phyloP scores from a whole-genome alignment of 2,329 filamentous ascomycete genomes.

The Akanthomyces uredinophilus region DNA sequence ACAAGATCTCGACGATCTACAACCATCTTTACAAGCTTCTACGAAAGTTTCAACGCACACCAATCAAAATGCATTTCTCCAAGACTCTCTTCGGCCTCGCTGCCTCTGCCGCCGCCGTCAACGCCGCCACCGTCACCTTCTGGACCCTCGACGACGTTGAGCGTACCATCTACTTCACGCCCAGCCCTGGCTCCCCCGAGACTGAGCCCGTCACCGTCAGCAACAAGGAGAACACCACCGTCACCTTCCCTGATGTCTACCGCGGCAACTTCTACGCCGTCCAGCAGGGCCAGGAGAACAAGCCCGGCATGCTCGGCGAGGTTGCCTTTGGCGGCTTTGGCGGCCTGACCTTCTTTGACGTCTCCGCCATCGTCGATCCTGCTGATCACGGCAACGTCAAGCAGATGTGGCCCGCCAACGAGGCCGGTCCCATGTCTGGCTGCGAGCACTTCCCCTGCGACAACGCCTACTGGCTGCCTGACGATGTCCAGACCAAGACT shows the following conservation, averaged over 20 bases:
- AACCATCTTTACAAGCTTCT: slow-evolving; percentile 12
- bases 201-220: slow-evolving; percentile 37
- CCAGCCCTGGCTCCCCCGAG: slow-evolving; percentile 32
- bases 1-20: slow-evolving; percentile 16
- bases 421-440: slow-evolving; percentile 39
- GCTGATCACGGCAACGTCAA: slow-evolving; percentile 47
- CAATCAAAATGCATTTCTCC: slow-evolving; percentile 51
- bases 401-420: slow-evolving; percentile 44
- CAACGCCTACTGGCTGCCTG: slow-evolving; percentile 48
- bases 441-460: slow-evolving; percentile 48
- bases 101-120: slow-evolving; percentile 39
- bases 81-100: slow-evolving; percentile 39
- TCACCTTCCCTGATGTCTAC: slow-evolving; percentile 40
- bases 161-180: slow-evolving; percentile 48
- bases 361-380: slow-evolving; percentile 53
- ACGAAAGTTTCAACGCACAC: slow-evolving; percentile 14
- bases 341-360: slow-evolving; percentile 51
- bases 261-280: slow-evolving; percentile 49
- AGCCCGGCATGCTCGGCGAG: slow-evolving; percentile 49
- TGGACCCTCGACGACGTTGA: slow-evolving; percentile 48
- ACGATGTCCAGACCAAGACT: slow-evolving; percentile 52
- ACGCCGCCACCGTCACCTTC: slow-evolving; percentile 51
- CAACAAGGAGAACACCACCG: slow-evolving; percentile 33
- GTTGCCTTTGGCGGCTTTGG: slow-evolving; percentile 43
- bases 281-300: slow-evolving; percentile 36